Base-by-base conservation (phyloP, 345 rosid genomes). In the Sisymbrium altissimum region DNA sequence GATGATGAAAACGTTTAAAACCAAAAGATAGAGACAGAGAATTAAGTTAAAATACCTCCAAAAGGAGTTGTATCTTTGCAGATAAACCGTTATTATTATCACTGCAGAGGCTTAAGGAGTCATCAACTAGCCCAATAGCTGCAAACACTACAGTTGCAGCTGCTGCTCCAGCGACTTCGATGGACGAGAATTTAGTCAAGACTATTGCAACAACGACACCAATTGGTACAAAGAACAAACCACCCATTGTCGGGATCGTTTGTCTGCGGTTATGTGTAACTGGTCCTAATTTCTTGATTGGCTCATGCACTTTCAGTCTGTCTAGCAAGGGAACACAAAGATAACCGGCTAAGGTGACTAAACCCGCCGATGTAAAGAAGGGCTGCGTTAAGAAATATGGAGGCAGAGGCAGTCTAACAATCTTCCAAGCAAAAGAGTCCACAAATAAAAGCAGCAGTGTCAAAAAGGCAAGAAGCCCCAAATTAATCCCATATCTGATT, bases 351-450 rank as follows among this genome's bases (percentile, higher is more conserved):
- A 79, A 66, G 6, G 89, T 73, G 9, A 64, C 90, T 65, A 91
- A 60, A 81, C 73, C 65, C 15, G 86, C 83, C 0, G 96, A 87
- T 17, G 79, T 74, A 53, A 89, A 79, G 78, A 94, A 94, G 3
- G 97, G 97, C 0, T 82, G 77, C 32, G 82, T 85, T 81, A 94
- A 81, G 79, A 83, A 81, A 74, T 87, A 91, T 44, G 89, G 89
- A 12, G 80, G 83, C 67, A 94, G 75, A 29, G 98, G 98, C 32
- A 89, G 81, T 78, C 97, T 87, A 74, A 91, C 93, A 44, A 94
- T 88, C 83, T 86, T 88, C 98, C 98, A 91, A 4, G 95, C 96
- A 65, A 88, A 88, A 82, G 88, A 89, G 76, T 94, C 98, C 58
- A 85, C 82, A 62, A 85, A 76, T 63, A 89, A 41, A 78, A 89